phyloP scores from a whole-genome alignment of 345 rosid genomes.

The Populus ilicifolia region DNA sequence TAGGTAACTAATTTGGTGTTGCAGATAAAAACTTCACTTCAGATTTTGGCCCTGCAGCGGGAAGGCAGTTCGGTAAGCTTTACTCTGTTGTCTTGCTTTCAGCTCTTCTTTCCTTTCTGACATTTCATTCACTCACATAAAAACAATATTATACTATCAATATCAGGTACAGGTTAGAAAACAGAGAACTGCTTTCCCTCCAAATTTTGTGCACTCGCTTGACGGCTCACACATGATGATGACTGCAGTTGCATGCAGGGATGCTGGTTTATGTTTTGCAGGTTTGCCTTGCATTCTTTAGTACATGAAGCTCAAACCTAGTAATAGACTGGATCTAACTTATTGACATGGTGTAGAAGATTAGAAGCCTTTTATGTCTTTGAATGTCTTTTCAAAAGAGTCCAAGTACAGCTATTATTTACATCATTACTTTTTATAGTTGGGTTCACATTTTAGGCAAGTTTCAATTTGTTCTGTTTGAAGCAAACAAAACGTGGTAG shows the following conservation, averaged over 20 bases:
- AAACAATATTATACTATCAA: background rate
- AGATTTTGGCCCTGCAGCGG: conserved; percentile 80
- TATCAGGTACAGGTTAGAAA: conserved; percentile 70
- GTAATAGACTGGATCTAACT: background rate
- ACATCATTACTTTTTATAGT: background rate
- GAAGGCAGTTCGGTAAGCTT: conserved; percentile 73
- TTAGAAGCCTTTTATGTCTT: background rate
- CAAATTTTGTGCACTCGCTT: conserved; percentile 93
- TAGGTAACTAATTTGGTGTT: conserved; percentile 21
- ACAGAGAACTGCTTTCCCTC: conserved; percentile 98
- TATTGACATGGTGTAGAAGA: background rate
- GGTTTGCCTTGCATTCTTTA: conserved; percentile 38
- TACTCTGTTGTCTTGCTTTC: conserved; percentile 7
- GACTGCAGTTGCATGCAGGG: conserved; percentile 95
- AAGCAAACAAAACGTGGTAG: background rate
- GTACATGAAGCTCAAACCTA: conserved; percentile 3
- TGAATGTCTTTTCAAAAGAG: background rate
- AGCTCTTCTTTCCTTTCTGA: background rate
- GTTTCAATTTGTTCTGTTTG: background rate
- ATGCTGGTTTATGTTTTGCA: conserved; percentile 87
- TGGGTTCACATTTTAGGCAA: background rate
- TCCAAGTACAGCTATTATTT: background rate
- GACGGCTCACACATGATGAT: conserved; percentile 99
- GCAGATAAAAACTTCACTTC: conserved; percentile 94
- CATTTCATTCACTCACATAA: background rate